These are phyloP conservation scores for Clitopilus hobsonii DNA, from an alignment of 768 basidiomycete species.

Conservation along the genomic window DNA sequence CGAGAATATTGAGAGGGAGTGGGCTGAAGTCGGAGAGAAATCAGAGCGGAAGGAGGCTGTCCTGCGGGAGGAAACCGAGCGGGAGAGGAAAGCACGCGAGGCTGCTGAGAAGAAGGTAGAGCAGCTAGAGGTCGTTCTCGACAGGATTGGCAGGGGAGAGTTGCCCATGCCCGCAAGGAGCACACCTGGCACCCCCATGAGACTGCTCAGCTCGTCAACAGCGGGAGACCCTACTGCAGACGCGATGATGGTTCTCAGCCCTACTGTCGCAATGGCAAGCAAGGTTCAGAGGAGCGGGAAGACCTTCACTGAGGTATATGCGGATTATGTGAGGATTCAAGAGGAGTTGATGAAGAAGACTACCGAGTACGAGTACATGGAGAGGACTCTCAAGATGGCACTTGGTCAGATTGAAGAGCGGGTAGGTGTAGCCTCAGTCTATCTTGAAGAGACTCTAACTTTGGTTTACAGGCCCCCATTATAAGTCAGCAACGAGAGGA, in stretches of 20 bases:
- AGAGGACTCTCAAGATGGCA: constrained; percentile 72
- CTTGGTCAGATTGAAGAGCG: constrained; percentile 89
- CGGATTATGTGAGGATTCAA: constrained; percentile 83
- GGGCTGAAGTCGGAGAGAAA: constrained; percentile 68
- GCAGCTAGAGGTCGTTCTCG: constrained; percentile 69
- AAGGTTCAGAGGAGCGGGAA: constrained; percentile 77
- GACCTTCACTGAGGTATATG: constrained; percentile 92
- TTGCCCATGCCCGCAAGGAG: constrained; percentile 51
- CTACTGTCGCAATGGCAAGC: constrained; percentile 84
- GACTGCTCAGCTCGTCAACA: constrained; percentile 25
- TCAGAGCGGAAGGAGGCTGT: constrained; percentile 62
- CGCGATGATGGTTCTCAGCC: constrained; percentile 69
- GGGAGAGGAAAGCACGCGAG: constrained; percentile 65
- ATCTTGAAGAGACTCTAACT: background rate
- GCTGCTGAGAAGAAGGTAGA: constrained; percentile 67
- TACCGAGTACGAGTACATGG: constrained; percentile 82
- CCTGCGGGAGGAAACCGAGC: constrained; percentile 67
- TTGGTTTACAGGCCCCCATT: constrained; percentile 69
- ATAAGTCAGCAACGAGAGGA: constrained; percentile 87
- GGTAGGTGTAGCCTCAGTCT: constrained; percentile 35
- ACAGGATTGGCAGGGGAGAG: constrained; percentile 69
- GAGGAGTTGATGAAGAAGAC: constrained; percentile 76
- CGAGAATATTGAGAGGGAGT: constrained; percentile 77
- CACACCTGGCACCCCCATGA: constrained; percentile 44
- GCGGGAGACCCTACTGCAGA: constrained; percentile 39